Conservation (phyloP, 345 rosid species). For the Cardiospermum halicacabum region DNA sequence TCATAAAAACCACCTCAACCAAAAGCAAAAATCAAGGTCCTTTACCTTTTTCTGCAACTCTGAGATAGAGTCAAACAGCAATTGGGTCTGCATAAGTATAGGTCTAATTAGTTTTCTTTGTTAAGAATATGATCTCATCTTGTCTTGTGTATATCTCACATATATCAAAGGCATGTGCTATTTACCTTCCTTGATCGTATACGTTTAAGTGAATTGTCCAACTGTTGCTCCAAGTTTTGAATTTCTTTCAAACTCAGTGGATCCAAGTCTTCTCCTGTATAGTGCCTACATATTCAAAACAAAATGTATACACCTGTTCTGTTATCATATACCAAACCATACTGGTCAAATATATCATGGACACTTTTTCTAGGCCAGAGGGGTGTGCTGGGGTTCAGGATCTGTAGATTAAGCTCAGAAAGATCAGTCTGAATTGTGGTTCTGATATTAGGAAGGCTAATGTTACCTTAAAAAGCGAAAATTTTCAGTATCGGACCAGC, state of each 20-base stretch:
- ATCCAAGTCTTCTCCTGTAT: slow-evolving; percentile 64
- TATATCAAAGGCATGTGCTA: background rate
- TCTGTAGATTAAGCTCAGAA: no score
- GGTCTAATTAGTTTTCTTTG: slow-evolving; percentile 5
- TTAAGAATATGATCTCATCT: background rate
- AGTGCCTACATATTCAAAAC: slow-evolving; percentile 36
- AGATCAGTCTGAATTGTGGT: no score
- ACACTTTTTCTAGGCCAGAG: no score
- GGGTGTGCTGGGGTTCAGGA: no score
- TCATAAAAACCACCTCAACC: background rate
- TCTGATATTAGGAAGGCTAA: no score
- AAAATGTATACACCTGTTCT: background rate
- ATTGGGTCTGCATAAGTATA: slow-evolving; percentile 52
- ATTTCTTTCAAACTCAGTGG: slow-evolving; percentile 58
- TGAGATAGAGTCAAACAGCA: slow-evolving; percentile 53
- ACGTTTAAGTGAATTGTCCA: slow-evolving; percentile 71
- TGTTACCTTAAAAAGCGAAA: no score
- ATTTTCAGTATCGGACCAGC: no score
- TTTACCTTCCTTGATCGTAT: slow-evolving; percentile 67
- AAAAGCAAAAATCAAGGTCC: background rate
- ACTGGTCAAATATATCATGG: background rate
- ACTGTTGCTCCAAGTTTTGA: slow-evolving; percentile 76
- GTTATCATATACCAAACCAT: background rate
- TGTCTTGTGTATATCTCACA: background rate
- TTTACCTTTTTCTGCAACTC: slow-evolving; percentile 67